Evolutionary conservation across 208 protist species (phyloP).

Genomic region (Porcisia hertigi): DNA sequence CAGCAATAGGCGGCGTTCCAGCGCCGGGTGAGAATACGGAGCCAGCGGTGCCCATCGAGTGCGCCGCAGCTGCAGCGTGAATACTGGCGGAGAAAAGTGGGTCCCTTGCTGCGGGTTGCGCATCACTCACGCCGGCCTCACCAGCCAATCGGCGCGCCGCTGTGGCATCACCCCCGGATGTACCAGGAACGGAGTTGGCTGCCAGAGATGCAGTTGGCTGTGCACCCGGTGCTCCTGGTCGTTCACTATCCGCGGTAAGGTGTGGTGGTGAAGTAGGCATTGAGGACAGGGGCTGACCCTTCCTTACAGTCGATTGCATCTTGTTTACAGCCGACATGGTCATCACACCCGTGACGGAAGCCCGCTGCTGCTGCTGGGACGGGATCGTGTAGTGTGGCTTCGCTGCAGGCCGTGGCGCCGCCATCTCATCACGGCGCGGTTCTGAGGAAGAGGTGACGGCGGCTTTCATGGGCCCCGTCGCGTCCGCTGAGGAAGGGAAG

Average conservation of each 20-base stretch:
- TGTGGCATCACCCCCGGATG: background rate
- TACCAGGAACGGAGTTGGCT: background rate
- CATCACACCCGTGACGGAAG: background rate
- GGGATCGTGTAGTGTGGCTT: background rate
- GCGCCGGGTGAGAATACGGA: background rate
- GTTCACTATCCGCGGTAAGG: constrained; percentile 16
- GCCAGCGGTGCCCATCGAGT: background rate
- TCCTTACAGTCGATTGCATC: background rate
- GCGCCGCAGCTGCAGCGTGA: constrained; percentile 6
- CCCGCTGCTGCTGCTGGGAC: background rate
- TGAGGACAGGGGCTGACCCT: constrained; percentile 9
- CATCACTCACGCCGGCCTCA: background rate
- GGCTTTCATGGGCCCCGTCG: background rate
- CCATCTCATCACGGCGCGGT: background rate
- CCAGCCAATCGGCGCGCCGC: background rate
- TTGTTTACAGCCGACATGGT: background rate
- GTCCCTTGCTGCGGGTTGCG: background rate
- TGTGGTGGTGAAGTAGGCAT: constrained; percentile 23
- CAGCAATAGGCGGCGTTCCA: background rate
- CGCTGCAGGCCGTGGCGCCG: background rate
- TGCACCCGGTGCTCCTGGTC: too few species aligned
- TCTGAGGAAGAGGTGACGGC: constrained; percentile 3
- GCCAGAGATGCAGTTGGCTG: background rate
- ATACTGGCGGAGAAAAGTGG: constrained; percentile 18
- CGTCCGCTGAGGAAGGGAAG: too few species aligned